Evolutionary conservation across 139 green algal species (phyloP).

Genomic region (Spirogloea muscicola): DNA sequence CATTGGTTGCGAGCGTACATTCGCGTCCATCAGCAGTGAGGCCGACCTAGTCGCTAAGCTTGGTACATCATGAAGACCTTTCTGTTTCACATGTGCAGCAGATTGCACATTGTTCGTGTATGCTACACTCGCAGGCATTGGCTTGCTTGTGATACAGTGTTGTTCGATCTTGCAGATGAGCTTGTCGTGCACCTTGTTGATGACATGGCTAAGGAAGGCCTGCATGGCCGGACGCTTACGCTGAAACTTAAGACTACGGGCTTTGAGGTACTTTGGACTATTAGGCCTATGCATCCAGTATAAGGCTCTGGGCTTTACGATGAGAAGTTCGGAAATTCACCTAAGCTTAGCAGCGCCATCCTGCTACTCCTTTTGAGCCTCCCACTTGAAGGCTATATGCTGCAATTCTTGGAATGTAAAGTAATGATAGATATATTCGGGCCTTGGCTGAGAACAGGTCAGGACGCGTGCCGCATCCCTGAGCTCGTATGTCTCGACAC

Average conservation of each 20-base stretch:
- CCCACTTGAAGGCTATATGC: not conserved
- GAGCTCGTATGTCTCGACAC: slow-evolving; percentile 50
- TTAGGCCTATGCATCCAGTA: no score
- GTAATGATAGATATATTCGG: no score
- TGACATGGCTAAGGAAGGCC: slow-evolving; percentile 31
- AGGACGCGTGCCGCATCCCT: slow-evolving; percentile 65
- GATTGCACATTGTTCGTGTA: no score
- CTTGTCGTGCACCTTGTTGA: slow-evolving; percentile 17
- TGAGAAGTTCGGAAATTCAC: not conserved
- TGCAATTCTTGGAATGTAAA: no score
- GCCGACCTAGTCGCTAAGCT: slow-evolving; percentile 28
- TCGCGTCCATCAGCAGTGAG: slow-evolving; percentile 21
- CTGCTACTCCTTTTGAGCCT: not conserved
- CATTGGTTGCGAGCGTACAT: slow-evolving; percentile 54
- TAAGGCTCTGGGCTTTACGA: not conserved
- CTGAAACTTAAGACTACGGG: slow-evolving; percentile 48
- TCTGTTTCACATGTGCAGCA: no score
- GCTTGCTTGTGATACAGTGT: no score
- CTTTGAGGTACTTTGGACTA: slow-evolving; percentile 49
- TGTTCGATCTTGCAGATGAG: slow-evolving; percentile 37
- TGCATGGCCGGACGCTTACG: slow-evolving; percentile 43
- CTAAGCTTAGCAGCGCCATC: not conserved
- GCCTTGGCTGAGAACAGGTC: no score
- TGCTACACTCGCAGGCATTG: no score
- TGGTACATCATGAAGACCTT: no score